phyloP scores from a whole-genome alignment of 2,329 filamentous ascomycete genomes.

The Hymenoscyphus fraxineus region DNA sequence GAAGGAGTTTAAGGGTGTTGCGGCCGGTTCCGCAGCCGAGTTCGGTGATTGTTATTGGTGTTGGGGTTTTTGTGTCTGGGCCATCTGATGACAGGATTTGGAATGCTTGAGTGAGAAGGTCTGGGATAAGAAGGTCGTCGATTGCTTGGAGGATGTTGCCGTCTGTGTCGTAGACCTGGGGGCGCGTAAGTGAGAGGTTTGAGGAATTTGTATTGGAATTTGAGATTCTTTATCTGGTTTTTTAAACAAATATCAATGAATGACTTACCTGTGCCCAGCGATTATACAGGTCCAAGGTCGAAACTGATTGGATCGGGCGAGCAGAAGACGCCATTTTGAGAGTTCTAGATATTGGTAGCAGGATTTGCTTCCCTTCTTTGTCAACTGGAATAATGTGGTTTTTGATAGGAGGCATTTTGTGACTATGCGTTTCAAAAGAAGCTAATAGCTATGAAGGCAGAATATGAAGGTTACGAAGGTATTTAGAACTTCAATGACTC shows the following conservation, averaged over 20 bases:
- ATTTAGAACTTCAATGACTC: not conserved
- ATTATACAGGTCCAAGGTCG: slow-evolving; percentile 45
- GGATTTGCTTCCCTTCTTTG: not conserved
- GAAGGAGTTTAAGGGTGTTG: slow-evolving; percentile 52
- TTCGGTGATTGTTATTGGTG: slow-evolving; percentile 38
- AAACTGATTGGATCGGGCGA: slow-evolving; percentile 30
- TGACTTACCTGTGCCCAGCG: slow-evolving; percentile 41
- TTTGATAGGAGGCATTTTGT: not conserved
- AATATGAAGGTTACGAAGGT: not conserved
- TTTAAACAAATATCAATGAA: slow-evolving; percentile 4
- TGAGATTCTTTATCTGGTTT: too few relatives aligned
- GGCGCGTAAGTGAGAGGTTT: not conserved
- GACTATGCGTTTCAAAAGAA: too few relatives aligned
- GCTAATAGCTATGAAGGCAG: not conserved
- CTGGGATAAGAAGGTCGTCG: slow-evolving; percentile 53
- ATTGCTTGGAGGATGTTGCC: slow-evolving; percentile 64
- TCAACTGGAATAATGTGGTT: too few relatives aligned
- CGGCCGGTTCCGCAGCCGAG: slow-evolving; percentile 63
- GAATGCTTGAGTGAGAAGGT: slow-evolving; percentile 48
- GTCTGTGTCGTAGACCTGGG: slow-evolving; percentile 57
- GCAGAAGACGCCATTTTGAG: slow-evolving; percentile 6
- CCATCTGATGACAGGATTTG: slow-evolving; percentile 18
- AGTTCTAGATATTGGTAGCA: not conserved
- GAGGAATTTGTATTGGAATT: not conserved
- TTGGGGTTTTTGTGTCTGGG: slow-evolving; percentile 16